Percentiles rank a stretch among this genome's conserved stretches.
Evolutionary conservation across 129 eudicot genomes (phyloP).

Genomic region (Flaveria robusta): DNA sequence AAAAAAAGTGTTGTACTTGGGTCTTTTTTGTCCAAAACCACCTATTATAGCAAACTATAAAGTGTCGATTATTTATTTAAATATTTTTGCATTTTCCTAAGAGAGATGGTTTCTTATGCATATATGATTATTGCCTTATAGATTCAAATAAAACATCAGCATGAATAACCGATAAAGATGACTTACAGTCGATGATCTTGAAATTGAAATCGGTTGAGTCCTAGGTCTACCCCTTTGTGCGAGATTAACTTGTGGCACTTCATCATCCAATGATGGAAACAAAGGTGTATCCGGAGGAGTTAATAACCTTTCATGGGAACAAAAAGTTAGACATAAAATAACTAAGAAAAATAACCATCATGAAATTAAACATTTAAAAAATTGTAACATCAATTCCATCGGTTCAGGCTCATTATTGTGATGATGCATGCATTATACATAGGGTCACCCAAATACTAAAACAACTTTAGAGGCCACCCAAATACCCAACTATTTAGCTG

Average conservation of each 20-base stretch:
- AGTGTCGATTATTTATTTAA: not conserved
- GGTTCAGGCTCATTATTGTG: not conserved
- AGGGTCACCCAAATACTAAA: not conserved
- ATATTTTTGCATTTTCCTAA: not conserved
- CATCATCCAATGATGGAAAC: constrained; percentile 86
- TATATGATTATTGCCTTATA: not conserved
- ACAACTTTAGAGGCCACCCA: not conserved
- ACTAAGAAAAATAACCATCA: not conserved
- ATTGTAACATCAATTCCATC: not conserved
- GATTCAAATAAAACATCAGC: not conserved
- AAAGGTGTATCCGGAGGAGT: constrained; percentile 99
- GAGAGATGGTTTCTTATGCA: not conserved
- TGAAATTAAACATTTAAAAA: not conserved
- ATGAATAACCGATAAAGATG: constrained; percentile 12
- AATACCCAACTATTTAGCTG: not conserved
- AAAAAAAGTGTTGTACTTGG: not conserved
- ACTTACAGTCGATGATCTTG: constrained; percentile 88
- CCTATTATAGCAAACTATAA: not conserved
- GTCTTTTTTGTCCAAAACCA: constrained; percentile 6
- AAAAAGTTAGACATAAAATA: constrained; percentile 15
- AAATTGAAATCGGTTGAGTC: constrained; percentile 77
- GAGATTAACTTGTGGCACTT: constrained; percentile 52
- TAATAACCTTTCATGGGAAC: constrained; percentile 59
- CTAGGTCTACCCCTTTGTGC: constrained; percentile 78
- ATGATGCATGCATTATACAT: not conserved